Conservation (phyloP, 2,329 filamentous ascomycete species). For the Thielaviopsis musarum region DNA sequence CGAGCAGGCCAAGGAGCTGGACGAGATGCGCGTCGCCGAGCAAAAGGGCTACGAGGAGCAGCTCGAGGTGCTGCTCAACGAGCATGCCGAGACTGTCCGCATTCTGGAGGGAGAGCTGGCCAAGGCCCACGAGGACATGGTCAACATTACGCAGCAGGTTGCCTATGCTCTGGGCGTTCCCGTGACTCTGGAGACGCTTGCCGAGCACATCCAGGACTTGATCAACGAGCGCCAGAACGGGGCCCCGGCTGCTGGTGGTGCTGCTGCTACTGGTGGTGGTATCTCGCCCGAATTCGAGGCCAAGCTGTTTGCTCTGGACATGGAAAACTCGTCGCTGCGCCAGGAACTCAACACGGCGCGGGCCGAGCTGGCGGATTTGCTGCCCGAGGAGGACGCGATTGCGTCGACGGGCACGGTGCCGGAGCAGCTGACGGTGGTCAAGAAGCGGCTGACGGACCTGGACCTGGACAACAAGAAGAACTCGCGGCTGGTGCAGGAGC, state of each 20-base stretch:
- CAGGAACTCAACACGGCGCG: constrained; percentile 46
- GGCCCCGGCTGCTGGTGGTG: constrained; percentile 6
- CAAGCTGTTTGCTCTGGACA: constrained; percentile 37
- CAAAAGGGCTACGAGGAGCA: constrained; percentile 40
- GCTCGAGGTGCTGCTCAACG: constrained; percentile 39
- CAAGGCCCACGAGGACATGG: constrained; percentile 48
- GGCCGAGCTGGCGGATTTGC: constrained; percentile 33
- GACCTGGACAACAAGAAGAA: constrained; percentile 72
- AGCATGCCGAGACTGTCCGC: constrained; percentile 39
- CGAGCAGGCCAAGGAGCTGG: constrained; percentile 33
- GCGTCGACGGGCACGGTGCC: constrained; percentile 28
- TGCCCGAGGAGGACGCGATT: constrained; percentile 32
- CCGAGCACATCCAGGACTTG: constrained; percentile 41
- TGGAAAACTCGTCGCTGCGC: constrained; percentile 41
- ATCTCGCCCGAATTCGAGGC: constrained; percentile 33
- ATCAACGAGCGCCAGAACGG: constrained; percentile 36
- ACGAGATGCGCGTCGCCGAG: constrained; percentile 30
- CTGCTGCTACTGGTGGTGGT: constrained; percentile 1
- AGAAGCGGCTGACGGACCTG: constrained; percentile 46
- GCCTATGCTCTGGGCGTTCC: constrained; percentile 42
- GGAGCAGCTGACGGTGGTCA: constrained; percentile 44
- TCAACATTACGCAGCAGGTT: constrained; percentile 47
- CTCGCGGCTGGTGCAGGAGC: constrained; percentile 77
- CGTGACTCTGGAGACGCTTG: constrained; percentile 50
- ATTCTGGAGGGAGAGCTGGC: constrained; percentile 44